Evolutionary conservation across 208 protist genomes (phyloP).

Genomic region (Trypanosoma melophagium): DNA sequence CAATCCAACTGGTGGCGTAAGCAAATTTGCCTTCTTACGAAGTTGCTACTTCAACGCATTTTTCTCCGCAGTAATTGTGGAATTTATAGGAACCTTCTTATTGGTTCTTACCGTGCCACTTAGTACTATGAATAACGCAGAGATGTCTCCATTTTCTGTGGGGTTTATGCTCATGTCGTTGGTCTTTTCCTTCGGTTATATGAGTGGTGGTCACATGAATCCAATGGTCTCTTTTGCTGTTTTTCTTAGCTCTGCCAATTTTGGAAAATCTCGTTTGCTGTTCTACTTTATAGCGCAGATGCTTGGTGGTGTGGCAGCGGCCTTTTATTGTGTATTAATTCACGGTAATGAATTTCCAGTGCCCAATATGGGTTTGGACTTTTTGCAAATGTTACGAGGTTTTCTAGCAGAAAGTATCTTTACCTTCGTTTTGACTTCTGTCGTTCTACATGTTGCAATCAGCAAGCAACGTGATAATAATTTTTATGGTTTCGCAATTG

Average conservation of each 20-base stretch:
- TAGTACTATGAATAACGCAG: conserved; percentile 45
- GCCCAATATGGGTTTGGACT: conserved; percentile 63
- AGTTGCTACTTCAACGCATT: conserved; percentile 54
- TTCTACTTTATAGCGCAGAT: conserved; percentile 80
- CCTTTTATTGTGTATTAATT: conserved; percentile 67
- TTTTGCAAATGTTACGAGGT: conserved; percentile 58
- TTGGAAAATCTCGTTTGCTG: conserved; percentile 55
- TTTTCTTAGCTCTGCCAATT: conserved; percentile 58
- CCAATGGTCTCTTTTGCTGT: conserved; percentile 80
- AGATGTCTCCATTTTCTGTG: conserved; percentile 73
- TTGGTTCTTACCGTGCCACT: conserved; percentile 78
- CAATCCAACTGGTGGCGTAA: conserved; percentile 15
- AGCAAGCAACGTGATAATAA: conserved; percentile 69
- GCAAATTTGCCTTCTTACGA: conserved; percentile 54
- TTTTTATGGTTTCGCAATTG: conserved; percentile 82
- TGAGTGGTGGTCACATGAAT: conserved; percentile 84
- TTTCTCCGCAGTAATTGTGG: conserved; percentile 70
- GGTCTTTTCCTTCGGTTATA: conserved; percentile 80
- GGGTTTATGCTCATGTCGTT: conserved; percentile 79
- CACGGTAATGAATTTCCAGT: conserved; percentile 60
- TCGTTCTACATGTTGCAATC: conserved; percentile 73
- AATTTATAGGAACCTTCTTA: conserved; percentile 83
- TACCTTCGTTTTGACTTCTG: conserved; percentile 79
- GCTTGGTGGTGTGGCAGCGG: conserved; percentile 53
- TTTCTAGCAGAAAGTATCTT: conserved; percentile 80